Evolutionary conservation across 2,329 filamentous ascomycete species (phyloP).

Genomic region (Canariomyces notabilis): DNA sequence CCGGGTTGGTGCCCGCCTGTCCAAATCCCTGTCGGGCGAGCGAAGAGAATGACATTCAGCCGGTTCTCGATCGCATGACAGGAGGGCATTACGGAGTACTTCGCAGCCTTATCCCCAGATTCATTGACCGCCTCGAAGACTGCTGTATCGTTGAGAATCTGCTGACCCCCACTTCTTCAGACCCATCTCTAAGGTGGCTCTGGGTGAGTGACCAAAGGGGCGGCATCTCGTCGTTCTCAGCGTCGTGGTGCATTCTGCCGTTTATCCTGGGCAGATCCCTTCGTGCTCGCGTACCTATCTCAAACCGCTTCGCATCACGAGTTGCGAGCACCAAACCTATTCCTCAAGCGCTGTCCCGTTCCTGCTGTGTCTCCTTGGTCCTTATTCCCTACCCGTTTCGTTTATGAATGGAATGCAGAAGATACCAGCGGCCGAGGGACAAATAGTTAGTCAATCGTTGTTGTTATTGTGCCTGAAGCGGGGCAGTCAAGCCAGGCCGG

Average conservation of each 20-base stretch:
- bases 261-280: slow-evolving; percentile 7
- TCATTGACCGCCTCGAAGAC: not conserved
- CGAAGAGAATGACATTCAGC: slow-evolving; percentile 11
- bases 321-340: not conserved
- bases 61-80: slow-evolving; percentile 13
- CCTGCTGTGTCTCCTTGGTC: not conserved
- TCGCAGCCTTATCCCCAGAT: not conserved
- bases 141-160: not conserved
- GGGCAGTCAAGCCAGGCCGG: slow-evolving; percentile 7
- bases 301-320: not conserved
- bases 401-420: not conserved
- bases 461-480: slow-evolving; percentile 18
- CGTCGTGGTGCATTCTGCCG: slow-evolving; percentile 8
- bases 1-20: not conserved
- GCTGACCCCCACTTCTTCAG: slow-evolving; percentile 15
- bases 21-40: not conserved
- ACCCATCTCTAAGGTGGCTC: slow-evolving; percentile 10
- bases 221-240: slow-evolving; percentile 6
- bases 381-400: no score
- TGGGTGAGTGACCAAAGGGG: slow-evolving; percentile 19
- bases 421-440: not conserved
- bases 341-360: not conserved
- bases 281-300: not conserved
- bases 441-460: not conserved
- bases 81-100: slow-evolving; percentile 4